Base-by-base conservation (phyloP, 345 rosid genomes). In the Sonneratia alba region DNA sequence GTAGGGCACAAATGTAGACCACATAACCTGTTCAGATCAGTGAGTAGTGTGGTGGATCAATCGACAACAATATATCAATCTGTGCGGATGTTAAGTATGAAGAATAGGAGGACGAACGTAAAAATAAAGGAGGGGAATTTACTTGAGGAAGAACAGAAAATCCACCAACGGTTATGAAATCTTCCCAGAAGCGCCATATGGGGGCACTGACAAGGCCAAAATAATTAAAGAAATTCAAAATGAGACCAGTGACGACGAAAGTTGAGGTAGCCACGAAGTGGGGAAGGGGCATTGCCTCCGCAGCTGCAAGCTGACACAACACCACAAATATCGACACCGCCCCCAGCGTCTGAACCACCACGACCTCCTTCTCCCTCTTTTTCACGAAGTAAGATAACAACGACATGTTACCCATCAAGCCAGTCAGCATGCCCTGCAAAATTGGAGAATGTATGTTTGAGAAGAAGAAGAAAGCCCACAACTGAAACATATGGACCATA, bases 1-100 rank as follows among this genome's bases (percentile, higher is more conserved):
- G 79, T 77, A 81, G 21, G 97, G 94, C 14, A 91, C 91, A 81
- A 91, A 93, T 63, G 97, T 93, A 43, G 94, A 89, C 98, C 98
- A 93, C 89, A 91, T 89, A 70, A 91, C 85, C 96, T 93, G 87
- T 53, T 16, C 22, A 18, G 59, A 53, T 5, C 59, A 53, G 51
- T 13, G 9, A 13, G 51, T 47, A 47, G 51, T 47, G 51, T 4
- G 51, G 51, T 8, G 15, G 6, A 3, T 47, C 14, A 47, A 47
- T 47, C 51, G 43, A 14, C 53, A 48, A 48, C 12, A 74, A 16
- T 15, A 48, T 48, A 38, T 21, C 43, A 71, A 53, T 21, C 48
- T 53, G 57, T 27, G 19, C 13, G 34, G 37, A 63, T 56, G 22
- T 63, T 42, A 59, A 12, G 59, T 36, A 70, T 64, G 36, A 63